Evolutionary conservation across 2,329 filamentous ascomycete species (phyloP), one percentile per base, ranked within the genome.

Genomic region (Fusarium caatingaense): DNA sequence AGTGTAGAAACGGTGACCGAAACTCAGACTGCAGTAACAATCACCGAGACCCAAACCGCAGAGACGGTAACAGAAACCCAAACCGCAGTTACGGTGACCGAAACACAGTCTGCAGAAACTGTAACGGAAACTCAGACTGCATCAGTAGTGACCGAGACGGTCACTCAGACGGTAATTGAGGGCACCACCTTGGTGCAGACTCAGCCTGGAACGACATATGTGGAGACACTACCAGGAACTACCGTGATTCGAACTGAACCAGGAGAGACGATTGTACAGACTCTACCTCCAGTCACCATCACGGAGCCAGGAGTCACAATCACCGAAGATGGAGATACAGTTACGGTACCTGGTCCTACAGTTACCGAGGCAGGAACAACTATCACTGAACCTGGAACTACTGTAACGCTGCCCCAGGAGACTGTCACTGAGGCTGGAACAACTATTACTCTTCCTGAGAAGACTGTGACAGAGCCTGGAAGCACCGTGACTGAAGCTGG

Each of bases 401-500:
- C 66, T n/a, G 32, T 51, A 10, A 51, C 47, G 18, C 47, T 50
- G 11, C 47, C 47, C 23, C 47, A 34, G 13, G 28, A 23, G 20
- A 50, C 47, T 21, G 27, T 65, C 18, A 68, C 65, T 6, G 55
- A 65, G 32, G 53, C 47, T 4, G 61, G 61, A 18, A 42, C 21
- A 8, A 66, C 63, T 6, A 32, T 66, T n/a, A 66, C 61, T 1
- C 28, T 61, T 9, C 64, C 64, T 9, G 64, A 47, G 23, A 32
- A 25, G 16, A 67, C 64, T 15, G 34, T 69, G 6, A 69, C 50
- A 5, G 58, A 69, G 25, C 30, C 55, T 16, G 59, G 59, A 30
- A 61, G 27, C 9, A 71, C 64, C 1, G 47, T 68, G 4, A 69
- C 66, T 18, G 48, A 66, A 10, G 18, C 44, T 10, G 66, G 64